phyloP scores from a whole-genome alignment of 495 filamentous ascomycete genomes.

The Talaromyces proteolyticus region DNA sequence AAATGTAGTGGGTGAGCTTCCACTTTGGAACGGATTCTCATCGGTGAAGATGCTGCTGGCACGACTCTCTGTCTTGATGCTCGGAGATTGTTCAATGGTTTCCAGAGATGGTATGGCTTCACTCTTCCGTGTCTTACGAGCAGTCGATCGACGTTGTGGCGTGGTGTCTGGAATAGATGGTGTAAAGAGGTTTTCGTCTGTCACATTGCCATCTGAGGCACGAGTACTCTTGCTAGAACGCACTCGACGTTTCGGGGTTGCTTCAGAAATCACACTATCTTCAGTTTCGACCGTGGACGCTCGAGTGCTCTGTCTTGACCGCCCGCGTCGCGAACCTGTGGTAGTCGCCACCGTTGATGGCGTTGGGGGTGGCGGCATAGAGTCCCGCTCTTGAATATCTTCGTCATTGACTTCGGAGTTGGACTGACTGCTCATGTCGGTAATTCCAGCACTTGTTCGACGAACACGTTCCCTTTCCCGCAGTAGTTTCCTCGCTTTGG shows the following conservation, averaged over 20 bases:
- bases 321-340: conserved; percentile 33
- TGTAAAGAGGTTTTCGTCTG: conserved; percentile 29
- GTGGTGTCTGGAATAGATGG: conserved; percentile 17
- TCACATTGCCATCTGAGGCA: conserved; percentile 43
- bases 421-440: conserved; percentile 61
- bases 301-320: conserved; percentile 32
- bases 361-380: conserved; percentile 40
- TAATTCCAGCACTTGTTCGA: conserved; percentile 78
- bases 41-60: conserved; percentile 64
- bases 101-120: conserved; percentile 46
- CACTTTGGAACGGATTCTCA: conserved; percentile 96
- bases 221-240: conserved; percentile 51
- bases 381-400: conserved; percentile 27
- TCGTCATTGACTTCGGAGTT: conserved; percentile 40
- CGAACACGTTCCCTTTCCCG: conserved; percentile 68
- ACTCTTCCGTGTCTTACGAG: conserved; percentile 47
- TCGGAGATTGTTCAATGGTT: conserved; percentile 17
- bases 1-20: conserved; percentile 50
- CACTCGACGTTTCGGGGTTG: conserved; percentile 26
- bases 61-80: conserved; percentile 28
- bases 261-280: conserved; percentile 10
- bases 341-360: conserved; percentile 38
- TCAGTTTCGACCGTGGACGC: conserved; percentile 30
- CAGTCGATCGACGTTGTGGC: conserved; percentile 35
- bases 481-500: conserved; percentile 69